Base-by-base conservation (phyloP, 768 basidiomycete genomes). In the Ramaria sp. region DNA sequence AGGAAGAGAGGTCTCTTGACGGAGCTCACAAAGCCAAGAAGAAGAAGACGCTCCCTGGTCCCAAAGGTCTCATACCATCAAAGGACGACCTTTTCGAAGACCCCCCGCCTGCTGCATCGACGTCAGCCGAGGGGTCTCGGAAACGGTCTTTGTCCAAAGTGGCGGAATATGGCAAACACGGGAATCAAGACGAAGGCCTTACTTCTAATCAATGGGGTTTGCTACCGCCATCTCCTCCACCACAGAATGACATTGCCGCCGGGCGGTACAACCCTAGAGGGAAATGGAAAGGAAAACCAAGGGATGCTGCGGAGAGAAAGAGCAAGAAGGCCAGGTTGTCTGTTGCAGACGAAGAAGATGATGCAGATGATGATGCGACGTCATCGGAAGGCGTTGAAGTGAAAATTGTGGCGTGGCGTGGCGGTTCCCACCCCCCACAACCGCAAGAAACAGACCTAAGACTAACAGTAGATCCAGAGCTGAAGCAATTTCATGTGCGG, bases 211-310 rank as follows among this genome's bases (percentile, higher is more conserved):
- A 9, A 52, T 55, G 24, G 59, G 38, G 48, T 67, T 75, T 86
- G 49, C 66, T 87, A 53, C 83, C 84, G 7, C 85, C 86, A 17
- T 86, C 86, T n/a, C 81, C 83, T 17, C 75, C 77, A 43, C 39
- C 54, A 59, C 22, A 57, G 63, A 31, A 57, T 24, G 22, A 65
- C 69, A 38, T n/a, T n/a, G 27, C 2, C 27, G 27, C 59, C 65
- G 22, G 59, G 60, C 48, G 63, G 60, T 52, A 60, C 66, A 52
- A 57, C 52, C 53, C 70, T 65, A 62, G 65, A 59, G 51, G 51
- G 30, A 67, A 71, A 63, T 64, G 69, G 24, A 79, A 75, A 63
- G 70, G 67, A 38, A 78, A 72, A 59, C 67, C 65, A 12, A 75
- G 69, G 54, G 57, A 62, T n/a, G 61, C 60, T n/a, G 54, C 59